Evolutionary conservation across 1,284 basidiomycete genomes (phyloP), one percentile per base, ranked within the genome.

Genomic region (Trichosporon asahii): DNA sequence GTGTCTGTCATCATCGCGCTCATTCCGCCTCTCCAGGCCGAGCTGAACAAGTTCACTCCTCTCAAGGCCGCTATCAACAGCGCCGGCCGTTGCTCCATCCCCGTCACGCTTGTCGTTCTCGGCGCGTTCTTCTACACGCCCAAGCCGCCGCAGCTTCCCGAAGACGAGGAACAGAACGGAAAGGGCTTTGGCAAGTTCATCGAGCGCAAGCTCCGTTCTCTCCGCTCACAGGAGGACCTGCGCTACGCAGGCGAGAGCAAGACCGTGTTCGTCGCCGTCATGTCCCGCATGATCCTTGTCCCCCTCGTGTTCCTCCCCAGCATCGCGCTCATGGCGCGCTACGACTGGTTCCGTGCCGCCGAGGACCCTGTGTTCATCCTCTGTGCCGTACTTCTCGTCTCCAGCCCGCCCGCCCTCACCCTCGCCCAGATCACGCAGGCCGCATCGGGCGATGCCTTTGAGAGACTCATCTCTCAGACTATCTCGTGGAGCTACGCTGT

Each of bases 21-120:
- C 75, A 86, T 91, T 21, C 90, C 85, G 6, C 90, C 91, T 1
- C 76, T 96, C 14, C 92, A 96, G 78, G 88, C 89, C 68, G 76
- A 86, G 12, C 85, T 95, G 64, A 87, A 89, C 23, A 78, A 84
- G 3, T 83, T 91, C 77, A 85, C 86, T 53, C 90, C 92, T 0
- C 82, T 95, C 68, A 91, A 90, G 76, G 88, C 89, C 61, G 91
- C 92, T 0, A 84, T 95, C 72, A 86, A 85, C 25, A 85, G 86
- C 29, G 90, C 91, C 0, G 93, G 93, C 1, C 88, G 88, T 75
- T 95, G 93, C 77, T 92, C 91, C 0, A 90, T 98, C 74, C 95
- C 95, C 0, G 80, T 97, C 27, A 97, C 95, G 2, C 86, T 98
- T 46, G 88, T 98, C 71, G 94, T 97, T 8, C 89, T 98, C 57